phyloP scores from a whole-genome alignment of 768 basidiomycete species.

The Phanerochaete sordida region DNA sequence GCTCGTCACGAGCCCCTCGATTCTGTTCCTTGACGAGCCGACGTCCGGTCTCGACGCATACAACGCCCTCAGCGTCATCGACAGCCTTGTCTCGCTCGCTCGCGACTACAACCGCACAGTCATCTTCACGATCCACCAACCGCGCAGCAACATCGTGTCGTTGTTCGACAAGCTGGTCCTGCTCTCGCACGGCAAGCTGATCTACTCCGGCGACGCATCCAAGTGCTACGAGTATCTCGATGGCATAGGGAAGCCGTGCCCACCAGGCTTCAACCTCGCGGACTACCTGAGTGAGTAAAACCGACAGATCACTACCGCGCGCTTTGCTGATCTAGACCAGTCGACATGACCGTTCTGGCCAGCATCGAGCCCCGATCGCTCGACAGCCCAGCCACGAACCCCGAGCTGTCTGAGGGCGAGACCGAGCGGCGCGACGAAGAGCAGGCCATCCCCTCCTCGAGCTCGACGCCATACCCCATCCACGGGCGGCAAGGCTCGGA shows the following conservation, averaged over 20 bases:
- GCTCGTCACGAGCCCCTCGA: slow-evolving; percentile 94
- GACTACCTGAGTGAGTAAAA: slow-evolving; percentile 83
- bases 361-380: slow-evolving; percentile 34
- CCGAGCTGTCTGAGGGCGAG: slow-evolving; percentile 32
- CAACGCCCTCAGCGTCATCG: slow-evolving; percentile 94
- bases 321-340: slow-evolving; percentile 14
- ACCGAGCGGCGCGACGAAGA: slow-evolving; percentile 66
- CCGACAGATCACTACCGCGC: background rate
- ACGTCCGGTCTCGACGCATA: slow-evolving; percentile 94
- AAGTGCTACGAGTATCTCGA: slow-evolving; percentile 82
- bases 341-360: slow-evolving; percentile 43
- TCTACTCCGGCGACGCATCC: slow-evolving; percentile 77
- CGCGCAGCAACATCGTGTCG: slow-evolving; percentile 94
- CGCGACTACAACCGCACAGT: slow-evolving; percentile 91
- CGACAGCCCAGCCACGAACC: slow-evolving; percentile 25
- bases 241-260: slow-evolving; percentile 78
- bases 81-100: slow-evolving; percentile 81
- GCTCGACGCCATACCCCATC: background rate
- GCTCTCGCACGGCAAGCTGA: slow-evolving; percentile 76
- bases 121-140: slow-evolving; percentile 97
- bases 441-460: slow-evolving; percentile 39
- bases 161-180: slow-evolving; percentile 91
- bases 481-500: slow-evolving; percentile 28
- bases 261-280: slow-evolving; percentile 93
- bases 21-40: slow-evolving; percentile 95